Evolutionary conservation across 108 stramenopile genomes (phyloP), one percentile per base, ranked within the genome.

Genomic region (Fistulifera pelliculosa): DNA sequence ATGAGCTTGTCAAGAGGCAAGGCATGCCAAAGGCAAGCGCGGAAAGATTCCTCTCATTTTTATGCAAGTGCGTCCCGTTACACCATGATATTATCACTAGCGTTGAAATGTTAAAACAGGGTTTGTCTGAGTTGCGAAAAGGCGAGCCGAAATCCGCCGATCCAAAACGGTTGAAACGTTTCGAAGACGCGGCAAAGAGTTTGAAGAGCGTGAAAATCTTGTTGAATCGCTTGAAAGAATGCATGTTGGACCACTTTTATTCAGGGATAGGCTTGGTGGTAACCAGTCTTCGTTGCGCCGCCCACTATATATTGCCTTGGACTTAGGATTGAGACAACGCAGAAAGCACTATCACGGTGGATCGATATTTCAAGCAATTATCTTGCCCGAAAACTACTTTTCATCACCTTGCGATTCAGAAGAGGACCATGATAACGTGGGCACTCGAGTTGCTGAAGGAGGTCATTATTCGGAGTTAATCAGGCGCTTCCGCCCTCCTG

Each of bases 361-460:
- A 10, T 24, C 83, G 16, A 48, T 76, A n/a, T 90, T 79, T 58
- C 84, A 90, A 49, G 72, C 73, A 12, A 75, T 84, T 14, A 49
- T 76, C 27, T 58, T 90, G 41, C 79, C 70, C 31, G 71, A 76
- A 39, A 64, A 73, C 25, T 78, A 78, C 58, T 35, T 35, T 35
- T 35, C 31, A 35, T 35, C 31, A 6, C 31, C 31, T 6, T 35
- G 31, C 31, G 31, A 35, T 35, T 8, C 31, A 3, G 31, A 35
- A 35, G 31, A 35, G 31, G 6, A 35, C 31, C 31, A 35, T 35
- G 31, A 35, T 35, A 35, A 35, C 8, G 6, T 35, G 3, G 80
- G 76, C 21, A 66, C 74, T 16, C 76, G 79, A 55, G 45, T 90
- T 21, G 84, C 82, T 19, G 84, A 85, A 54, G 88, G 88, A 13